Conservation (phyloP, 768 basidiomycete species). For the Rhodotorula graminis region DNA sequence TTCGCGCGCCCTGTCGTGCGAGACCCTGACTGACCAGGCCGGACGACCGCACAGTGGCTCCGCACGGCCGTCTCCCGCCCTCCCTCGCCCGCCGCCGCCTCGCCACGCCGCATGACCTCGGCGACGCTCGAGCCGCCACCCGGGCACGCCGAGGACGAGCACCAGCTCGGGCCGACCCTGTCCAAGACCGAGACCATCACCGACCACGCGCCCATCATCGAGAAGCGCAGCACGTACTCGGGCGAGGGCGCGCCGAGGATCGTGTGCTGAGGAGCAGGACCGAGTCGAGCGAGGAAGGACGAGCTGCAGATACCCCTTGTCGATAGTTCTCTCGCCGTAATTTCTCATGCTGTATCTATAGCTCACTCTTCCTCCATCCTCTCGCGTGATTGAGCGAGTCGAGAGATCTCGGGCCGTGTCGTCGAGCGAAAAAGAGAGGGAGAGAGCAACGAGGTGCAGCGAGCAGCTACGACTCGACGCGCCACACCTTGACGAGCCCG, state of each 20-base stretch:
- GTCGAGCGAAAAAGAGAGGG: too few relatives aligned
- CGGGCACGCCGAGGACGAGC: neutral
- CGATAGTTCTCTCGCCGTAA: too few relatives aligned
- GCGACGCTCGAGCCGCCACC: neutral
- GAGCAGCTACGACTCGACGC: slow-evolving; percentile 2
- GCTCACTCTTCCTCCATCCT: too few relatives aligned
- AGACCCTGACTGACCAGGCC: neutral
- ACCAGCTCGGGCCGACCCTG: slow-evolving; percentile 11
- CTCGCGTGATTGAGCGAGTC: too few relatives aligned
- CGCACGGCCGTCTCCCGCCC: slow-evolving; percentile 29
- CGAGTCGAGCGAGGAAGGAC: too few relatives aligned
- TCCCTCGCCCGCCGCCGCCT: slow-evolving; percentile 12
- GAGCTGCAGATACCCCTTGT: too few relatives aligned
- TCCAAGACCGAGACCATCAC: slow-evolving; percentile 22
- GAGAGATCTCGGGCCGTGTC: too few relatives aligned
- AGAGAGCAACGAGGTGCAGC: too few relatives aligned
- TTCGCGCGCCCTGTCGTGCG: neutral
- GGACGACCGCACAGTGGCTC: slow-evolving; percentile 10
- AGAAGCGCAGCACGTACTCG: slow-evolving; percentile 16
- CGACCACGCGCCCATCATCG: slow-evolving; percentile 26
- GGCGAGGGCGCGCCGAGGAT: neutral
- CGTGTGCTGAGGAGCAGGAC: neutral
- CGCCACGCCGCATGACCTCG: neutral
- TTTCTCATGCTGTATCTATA: too few relatives aligned
- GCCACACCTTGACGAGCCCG: slow-evolving; percentile 76